Percentiles rank a stretch among this genome's conserved stretches.
These are phyloP conservation scores for Raffaelea arxii DNA, from an alignment of 2,329 filamentous ascomycete species.

Conservation along the genomic window DNA sequence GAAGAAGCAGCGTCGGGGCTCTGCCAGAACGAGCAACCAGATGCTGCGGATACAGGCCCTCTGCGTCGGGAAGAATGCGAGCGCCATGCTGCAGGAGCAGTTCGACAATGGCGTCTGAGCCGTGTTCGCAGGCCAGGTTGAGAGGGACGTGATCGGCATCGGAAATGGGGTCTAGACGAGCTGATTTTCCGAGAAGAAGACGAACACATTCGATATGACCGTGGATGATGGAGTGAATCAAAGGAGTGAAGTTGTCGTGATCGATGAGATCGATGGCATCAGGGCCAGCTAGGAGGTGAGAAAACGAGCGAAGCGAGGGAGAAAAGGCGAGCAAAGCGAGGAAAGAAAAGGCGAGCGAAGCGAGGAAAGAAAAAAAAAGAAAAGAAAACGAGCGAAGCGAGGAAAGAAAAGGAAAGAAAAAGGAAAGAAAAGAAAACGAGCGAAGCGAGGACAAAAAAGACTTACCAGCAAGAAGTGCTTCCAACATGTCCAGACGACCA, in stretches of 20 bases:
- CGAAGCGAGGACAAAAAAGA: too few relatives aligned
- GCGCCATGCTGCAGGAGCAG: constrained; percentile 74
- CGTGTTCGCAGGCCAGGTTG: constrained; percentile 91
- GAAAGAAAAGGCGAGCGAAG: too few relatives aligned
- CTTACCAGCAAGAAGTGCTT: constrained; percentile 57
- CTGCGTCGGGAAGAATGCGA: constrained; percentile 81
- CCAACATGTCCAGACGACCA: constrained; percentile 75
- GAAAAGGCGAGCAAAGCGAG: too few relatives aligned
- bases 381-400: too few relatives aligned
- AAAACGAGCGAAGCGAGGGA: too few relatives aligned
- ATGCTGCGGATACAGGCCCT: constrained; percentile 95
- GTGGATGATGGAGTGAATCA: constrained; percentile 92
- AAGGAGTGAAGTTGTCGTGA: constrained; percentile 92
- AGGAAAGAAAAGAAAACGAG: background rate
- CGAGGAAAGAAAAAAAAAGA: background rate
- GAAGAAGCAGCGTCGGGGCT: constrained; percentile 65
- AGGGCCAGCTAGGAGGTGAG: constrained; percentile 42
- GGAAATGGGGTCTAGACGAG: constrained; percentile 76
- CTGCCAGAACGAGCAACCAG: constrained; percentile 84
- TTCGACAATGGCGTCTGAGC: constrained; percentile 74
- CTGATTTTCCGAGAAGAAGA: constrained; percentile 64
- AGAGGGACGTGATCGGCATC: constrained; percentile 89
- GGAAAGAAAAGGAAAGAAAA: background rate
- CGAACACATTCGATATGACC: constrained; percentile 73
- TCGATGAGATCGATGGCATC: constrained; percentile 80